These are phyloP conservation scores for Halenospora varia DNA, from an alignment of 495 filamentous ascomycete genomes.

Conservation along the genomic window DNA sequence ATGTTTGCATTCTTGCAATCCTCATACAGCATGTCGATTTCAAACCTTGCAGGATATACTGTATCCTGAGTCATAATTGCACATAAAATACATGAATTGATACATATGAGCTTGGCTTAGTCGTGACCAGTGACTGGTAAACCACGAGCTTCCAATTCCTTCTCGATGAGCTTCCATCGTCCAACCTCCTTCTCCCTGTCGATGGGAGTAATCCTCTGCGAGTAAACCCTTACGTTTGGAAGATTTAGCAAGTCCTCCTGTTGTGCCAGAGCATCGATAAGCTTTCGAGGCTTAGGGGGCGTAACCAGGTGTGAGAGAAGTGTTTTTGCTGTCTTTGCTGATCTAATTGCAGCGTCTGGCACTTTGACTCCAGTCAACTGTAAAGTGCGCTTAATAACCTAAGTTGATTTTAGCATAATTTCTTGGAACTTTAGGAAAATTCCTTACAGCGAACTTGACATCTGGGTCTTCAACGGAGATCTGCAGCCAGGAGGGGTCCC, in stretches of 20 bases:
- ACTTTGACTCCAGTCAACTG: conserved; percentile 72
- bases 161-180: conserved; percentile 78
- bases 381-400: conserved; percentile 74
- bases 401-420: conserved; percentile 6
- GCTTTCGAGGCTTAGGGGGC: conserved; percentile 55
- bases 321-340: conserved; percentile 47
- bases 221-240: conserved; percentile 66
- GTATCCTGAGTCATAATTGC: too few species aligned
- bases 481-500: conserved; percentile 47
- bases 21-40: too few species aligned
- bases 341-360: conserved; percentile 59
- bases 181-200: conserved; percentile 74
- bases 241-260: conserved; percentile 42
- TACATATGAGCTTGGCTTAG: neutral
- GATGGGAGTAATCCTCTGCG: conserved; percentile 55
- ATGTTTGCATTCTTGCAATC: too few species aligned
- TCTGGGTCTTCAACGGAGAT: conserved; percentile 52
- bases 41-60: too few species aligned
- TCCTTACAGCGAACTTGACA: conserved; percentile 70
- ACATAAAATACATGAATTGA: neutral
- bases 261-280: conserved; percentile 38
- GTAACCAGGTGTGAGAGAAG: conserved; percentile 49
- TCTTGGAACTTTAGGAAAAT: neutral
- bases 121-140: conserved; percentile 42
- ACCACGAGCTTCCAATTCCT: conserved; percentile 61